These are phyloP conservation scores for Cornus kousa DNA, from an alignment of 148 eudicot genomes.

Conservation along the genomic window DNA sequence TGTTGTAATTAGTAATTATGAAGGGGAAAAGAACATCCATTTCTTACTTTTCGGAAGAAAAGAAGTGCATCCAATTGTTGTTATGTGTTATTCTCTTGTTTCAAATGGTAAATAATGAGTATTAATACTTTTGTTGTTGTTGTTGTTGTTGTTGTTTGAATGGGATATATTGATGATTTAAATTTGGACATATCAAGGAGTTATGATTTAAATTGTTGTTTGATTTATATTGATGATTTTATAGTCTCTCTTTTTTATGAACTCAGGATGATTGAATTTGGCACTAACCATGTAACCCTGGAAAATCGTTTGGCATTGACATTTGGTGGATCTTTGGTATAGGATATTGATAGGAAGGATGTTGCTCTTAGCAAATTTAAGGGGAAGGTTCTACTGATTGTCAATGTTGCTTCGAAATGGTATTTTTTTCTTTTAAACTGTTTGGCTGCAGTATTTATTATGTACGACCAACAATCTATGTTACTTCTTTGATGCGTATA, in stretches of 20 bases:
- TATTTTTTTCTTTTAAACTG: slow-evolving; percentile 19
- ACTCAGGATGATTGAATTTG: neutral
- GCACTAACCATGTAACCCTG: neutral
- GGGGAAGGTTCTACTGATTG: slow-evolving; percentile 76
- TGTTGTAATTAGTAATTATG: neutral
- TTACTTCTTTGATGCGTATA: neutral
- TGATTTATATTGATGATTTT: neutral
- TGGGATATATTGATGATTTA: neutral
- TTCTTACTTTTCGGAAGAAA: neutral
- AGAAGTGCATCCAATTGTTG: neutral
- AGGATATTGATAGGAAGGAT: slow-evolving; percentile 84
- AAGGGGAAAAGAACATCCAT: too few relatives aligned
- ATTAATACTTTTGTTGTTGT: neutral
- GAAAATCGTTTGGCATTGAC: slow-evolving; percentile 3
- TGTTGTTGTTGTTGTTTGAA: neutral
- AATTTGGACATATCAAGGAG: neutral
- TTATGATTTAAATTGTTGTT: neutral
- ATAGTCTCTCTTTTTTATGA: neutral
- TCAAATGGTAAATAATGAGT: neutral
- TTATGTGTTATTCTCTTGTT: neutral
- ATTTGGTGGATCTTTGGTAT: slow-evolving; percentile 20
- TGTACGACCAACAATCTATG: neutral
- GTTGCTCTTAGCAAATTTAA: slow-evolving; percentile 79
- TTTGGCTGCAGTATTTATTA: neutral
- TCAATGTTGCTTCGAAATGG: slow-evolving; percentile 95